Evolutionary conservation across 2,329 filamentous ascomycete genomes (phyloP), one percentile per base, ranked within the genome.

Genomic region (Talaromyces sp.): DNA sequence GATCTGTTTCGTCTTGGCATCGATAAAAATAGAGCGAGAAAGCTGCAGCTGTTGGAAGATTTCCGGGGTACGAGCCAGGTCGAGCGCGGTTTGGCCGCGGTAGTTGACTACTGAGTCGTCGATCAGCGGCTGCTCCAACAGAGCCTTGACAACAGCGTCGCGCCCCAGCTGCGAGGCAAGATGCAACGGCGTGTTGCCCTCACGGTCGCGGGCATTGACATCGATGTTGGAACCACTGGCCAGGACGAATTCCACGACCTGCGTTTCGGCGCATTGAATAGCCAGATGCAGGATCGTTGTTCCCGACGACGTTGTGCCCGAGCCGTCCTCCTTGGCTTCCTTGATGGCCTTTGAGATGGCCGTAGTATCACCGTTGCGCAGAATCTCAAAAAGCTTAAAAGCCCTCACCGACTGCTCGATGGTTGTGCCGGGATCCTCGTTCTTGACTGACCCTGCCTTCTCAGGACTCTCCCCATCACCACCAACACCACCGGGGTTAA

Each of bases 1-100:
- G 8, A 97, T 88, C 71, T 93, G 87, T 69, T 87, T 87, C 14
- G 95, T 86, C 72, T 93, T 95, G 64, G 83, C 83, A 69, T 99
- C 94, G 59, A 95, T 88, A 73, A 93, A 97, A 56, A 97, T 80
- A 4, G 92, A 96, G 51, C 92, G 85, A 9, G 92, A 88, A 17
- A 97, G 86, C 75, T 99, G 94, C 57, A 99, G 82, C 69, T 93
- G 88, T 76, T 97, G 92, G 78, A 96, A 97, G 60, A 97, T 97
- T 19, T 97, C 93, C 1, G 94, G 91, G 27, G 88, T 97, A 43
- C 92, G 87, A 4, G 94, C 91, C 48, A 97, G 81, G 69, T 99
- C 94, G 56, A 97, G 84, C 5, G 94, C 88, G 3, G 92, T 84
- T 69, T 92, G 91, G 57, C 91, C 92, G 60, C 90, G 87, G 69